Base-by-base conservation (phyloP, 228 moss, liverwort and hornwort species). In the Sphagnum fallax region DNA sequence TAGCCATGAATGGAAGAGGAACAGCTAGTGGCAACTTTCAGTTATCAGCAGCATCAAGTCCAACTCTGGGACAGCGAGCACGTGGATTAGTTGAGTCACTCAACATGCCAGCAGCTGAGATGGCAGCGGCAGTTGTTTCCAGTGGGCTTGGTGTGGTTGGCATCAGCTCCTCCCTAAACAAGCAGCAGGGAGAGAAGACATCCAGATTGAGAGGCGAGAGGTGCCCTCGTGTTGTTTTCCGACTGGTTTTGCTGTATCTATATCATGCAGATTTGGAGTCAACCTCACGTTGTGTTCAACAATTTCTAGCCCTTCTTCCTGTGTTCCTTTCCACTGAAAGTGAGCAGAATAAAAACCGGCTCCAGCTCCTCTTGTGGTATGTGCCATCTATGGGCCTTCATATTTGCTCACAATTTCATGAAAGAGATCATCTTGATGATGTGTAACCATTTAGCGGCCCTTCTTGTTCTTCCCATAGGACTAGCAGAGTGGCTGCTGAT, bases 121-220 rank as follows among this genome's bases (percentile, higher is more conserved):
- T 91, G 86, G 91, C 91, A 71, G 91, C 89, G 69, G 91, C 89
- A 72, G 86, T 91, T 59, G 91, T 91, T 58, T 83, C 89, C n/a
- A 88, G 91, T 78, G 91, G 91, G 69, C 67, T 91, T 50, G 91
- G 91, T 18, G 91, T 74, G 49, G 91, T 91, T 62, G 86, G 89
- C 64, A 89, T 91, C 70, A 88, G 82, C 67, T 81, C 88, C 57
- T 68, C 88, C 52, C 32, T 32, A 32, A 88, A 78, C 55, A 89
- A 86, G 74, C 79, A 81, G 62, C 79, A 81, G 62, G 88, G 78
- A 67, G 91, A 88, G 71, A 91, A 87, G 79, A 75, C 79, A 63
- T 83, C 78, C 51, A 84, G 82, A 61, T 63, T 87, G 47, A 82
- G 88, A 80, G 72, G 89, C 66, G 88, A 88, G 71, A 86, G 80